Conservation (phyloP, 768 basidiomycete species). For the Ramaria sp. region DNA sequence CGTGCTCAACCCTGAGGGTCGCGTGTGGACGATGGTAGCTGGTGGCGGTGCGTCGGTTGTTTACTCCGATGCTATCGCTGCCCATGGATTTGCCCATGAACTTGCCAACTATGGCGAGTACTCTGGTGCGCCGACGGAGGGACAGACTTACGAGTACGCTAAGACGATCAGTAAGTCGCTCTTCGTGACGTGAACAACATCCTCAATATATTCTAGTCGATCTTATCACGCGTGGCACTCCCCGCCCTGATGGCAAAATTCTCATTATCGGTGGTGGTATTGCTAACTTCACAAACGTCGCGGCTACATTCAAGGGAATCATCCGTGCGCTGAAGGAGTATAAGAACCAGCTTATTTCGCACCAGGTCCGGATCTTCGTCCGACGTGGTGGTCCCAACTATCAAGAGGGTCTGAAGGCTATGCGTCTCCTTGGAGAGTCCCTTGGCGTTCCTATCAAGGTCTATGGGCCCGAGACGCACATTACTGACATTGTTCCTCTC, state of each 20-base stretch:
- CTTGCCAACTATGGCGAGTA: slow-evolving; percentile 99
- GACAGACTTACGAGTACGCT: slow-evolving; percentile 98
- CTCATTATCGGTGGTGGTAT: slow-evolving; percentile 99
- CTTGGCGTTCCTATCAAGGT: slow-evolving; percentile 96
- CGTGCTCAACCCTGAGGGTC: slow-evolving; percentile 87
- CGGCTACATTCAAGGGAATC: slow-evolving; percentile 99
- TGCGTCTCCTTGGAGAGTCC: slow-evolving; percentile 91
- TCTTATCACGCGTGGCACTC: slow-evolving; percentile 83
- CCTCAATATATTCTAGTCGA: slow-evolving; percentile 43
- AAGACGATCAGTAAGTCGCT: slow-evolving; percentile 79
- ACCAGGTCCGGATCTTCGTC: slow-evolving; percentile 90
- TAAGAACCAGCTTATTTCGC: slow-evolving; percentile 72
- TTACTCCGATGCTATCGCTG: slow-evolving; percentile 70
- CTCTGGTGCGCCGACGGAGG: slow-evolving; percentile 95
- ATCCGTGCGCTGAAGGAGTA: slow-evolving; percentile 93
- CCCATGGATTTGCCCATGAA: slow-evolving; percentile 92
- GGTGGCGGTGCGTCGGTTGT: slow-evolving; percentile 81
- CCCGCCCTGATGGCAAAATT: slow-evolving; percentile 81
- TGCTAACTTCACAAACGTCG: slow-evolving; percentile 99
- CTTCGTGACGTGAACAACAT: slow-evolving; percentile 8
- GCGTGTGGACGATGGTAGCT: slow-evolving; percentile 99
- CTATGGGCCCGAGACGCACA: slow-evolving; percentile 96
- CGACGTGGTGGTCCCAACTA: slow-evolving; percentile 99
- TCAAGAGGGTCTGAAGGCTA: slow-evolving; percentile 97
- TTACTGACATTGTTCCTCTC: slow-evolving; percentile 96